Evolutionary conservation across 2,329 filamentous ascomycete species (phyloP).

Genomic region (Botryotinia narcissicola): DNA sequence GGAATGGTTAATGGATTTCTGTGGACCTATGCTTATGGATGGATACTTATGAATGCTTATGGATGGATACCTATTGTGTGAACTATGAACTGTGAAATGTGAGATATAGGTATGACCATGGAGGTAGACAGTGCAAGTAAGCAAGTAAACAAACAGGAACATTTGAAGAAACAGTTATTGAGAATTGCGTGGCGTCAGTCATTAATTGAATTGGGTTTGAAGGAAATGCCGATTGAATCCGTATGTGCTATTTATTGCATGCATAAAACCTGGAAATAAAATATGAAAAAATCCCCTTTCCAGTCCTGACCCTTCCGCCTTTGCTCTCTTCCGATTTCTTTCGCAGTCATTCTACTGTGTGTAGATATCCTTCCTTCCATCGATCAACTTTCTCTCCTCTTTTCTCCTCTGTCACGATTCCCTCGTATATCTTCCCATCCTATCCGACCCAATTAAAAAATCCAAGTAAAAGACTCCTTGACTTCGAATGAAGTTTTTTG

Average conservation of each 20-base stretch:
- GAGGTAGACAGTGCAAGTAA: neutral
- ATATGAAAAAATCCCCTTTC: neutral
- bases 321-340: neutral
- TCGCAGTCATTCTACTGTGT: neutral
- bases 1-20: neutral
- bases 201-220: neutral
- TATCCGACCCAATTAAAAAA: constrained; percentile 34
- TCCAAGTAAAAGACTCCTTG: constrained; percentile 63
- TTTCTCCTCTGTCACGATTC: neutral
- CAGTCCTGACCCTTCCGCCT: neutral
- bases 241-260: neutral
- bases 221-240: neutral
- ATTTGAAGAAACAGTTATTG: neutral
- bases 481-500: constrained; percentile 54
- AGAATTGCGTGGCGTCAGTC: neutral
- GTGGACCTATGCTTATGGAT: neutral
- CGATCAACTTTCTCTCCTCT: neutral
- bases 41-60: neutral
- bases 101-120: neutral
- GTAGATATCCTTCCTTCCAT: neutral
- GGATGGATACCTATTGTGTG: neutral
- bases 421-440: neutral
- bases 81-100: neutral
- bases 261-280: neutral
- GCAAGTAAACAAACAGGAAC: neutral